Conservation (phyloP, 345 rosid species). For the Brassica incana region DNA sequence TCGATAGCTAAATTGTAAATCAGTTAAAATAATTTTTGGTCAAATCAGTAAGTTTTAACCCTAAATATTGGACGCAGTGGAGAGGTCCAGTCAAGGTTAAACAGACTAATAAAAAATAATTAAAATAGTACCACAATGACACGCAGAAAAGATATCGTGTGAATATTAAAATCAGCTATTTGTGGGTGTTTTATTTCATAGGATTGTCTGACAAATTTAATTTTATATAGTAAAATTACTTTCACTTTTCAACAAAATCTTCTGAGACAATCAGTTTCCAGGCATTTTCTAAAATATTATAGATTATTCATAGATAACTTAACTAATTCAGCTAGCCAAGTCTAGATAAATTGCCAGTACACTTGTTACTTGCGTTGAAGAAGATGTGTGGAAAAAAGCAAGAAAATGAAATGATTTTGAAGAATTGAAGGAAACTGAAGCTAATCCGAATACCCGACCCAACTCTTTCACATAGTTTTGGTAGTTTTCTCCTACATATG, state of each 20-base stretch:
- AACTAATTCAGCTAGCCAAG: constrained; percentile 25
- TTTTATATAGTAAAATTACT: constrained; percentile 27
- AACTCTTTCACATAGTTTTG: neutral
- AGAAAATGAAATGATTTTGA: neutral
- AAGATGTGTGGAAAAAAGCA: neutral
- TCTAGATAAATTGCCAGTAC: constrained; percentile 14
- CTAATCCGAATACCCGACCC: neutral
- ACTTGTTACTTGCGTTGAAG: neutral
- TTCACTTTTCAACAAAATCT: constrained; percentile 29
- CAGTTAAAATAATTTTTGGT: neutral
- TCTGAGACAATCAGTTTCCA: constrained; percentile 24
- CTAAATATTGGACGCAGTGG: constrained; percentile 4
- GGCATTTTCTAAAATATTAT: constrained; percentile 31
- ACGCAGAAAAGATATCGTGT: constrained; percentile 17
- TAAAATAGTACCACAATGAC: constrained; percentile 6
- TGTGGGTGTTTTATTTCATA: constrained; percentile 32
- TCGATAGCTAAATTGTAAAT: neutral
- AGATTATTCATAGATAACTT: constrained; percentile 13
- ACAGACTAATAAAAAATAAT: constrained; percentile 15
- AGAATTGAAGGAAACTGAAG: neutral
- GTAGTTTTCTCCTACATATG: neutral
- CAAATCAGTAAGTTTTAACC: neutral
- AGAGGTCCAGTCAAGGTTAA: constrained; percentile 17
- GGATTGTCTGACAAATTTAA: constrained; percentile 33
- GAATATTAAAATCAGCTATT: constrained; percentile 37